Percentiles rank a stretch among this genome's conserved stretches.
phyloP scores from a whole-genome alignment of 148 eudicot genomes.

The Rhododendron simsii region DNA sequence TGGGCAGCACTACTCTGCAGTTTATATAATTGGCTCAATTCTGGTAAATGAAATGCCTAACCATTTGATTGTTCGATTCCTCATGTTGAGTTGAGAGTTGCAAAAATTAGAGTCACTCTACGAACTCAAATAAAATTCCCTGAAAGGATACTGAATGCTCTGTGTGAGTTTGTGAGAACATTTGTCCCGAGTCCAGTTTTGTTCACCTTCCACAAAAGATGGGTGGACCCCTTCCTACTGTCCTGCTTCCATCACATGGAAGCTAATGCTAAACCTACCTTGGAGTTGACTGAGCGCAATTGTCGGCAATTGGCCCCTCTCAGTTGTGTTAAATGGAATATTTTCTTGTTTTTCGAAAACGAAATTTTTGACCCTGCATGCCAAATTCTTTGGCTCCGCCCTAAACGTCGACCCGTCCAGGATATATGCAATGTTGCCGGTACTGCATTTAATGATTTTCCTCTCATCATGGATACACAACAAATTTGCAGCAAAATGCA shows the following conservation, averaged over 20 bases:
- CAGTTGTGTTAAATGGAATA: neutral
- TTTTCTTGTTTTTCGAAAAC: neutral
- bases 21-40: conserved; percentile 75
- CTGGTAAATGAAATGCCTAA: conserved; percentile 42
- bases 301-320: neutral
- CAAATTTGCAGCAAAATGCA: neutral
- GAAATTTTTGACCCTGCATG: neutral
- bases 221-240: neutral
- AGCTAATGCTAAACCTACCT: neutral
- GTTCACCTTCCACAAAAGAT: neutral
- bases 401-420: neutral
- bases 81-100: neutral
- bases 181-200: neutral
- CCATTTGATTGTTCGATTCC: neutral
- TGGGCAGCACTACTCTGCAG: conserved; percentile 79
- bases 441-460: neutral
- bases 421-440: neutral
- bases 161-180: neutral
- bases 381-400: neutral
- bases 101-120: neutral
- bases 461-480: neutral
- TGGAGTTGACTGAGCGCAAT: neutral
- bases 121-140: neutral
- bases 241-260: neutral
- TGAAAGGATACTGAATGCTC: neutral